Evolutionary conservation across 441 rosid species (phyloP).

Genomic region (Erodium moschatum): DNA sequence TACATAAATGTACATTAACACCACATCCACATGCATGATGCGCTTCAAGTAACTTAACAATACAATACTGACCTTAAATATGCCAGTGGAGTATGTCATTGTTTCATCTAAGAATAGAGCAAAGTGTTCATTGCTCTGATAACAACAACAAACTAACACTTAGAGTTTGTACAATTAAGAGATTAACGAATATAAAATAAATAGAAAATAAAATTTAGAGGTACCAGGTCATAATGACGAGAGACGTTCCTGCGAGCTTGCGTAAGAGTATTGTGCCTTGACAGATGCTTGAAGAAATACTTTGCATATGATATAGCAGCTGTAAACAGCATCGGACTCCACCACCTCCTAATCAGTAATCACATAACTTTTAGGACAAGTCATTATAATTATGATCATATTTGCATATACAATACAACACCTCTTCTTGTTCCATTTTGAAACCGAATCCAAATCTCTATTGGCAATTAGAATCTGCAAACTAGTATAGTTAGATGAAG

Average conservation of each 20-base stretch:
- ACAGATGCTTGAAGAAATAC: conserved; percentile 55
- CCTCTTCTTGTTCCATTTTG: conserved; percentile 50
- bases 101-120: conserved; percentile 76
- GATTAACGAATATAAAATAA: no score
- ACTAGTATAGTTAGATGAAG: no score
- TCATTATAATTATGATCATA: no score
- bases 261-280: conserved; percentile 63
- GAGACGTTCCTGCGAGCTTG: conserved; percentile 92
- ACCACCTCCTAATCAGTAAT: conserved; percentile 59
- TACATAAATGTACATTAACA: no score
- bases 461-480: conserved; percentile 72
- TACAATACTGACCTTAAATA: conserved; percentile 52
- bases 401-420: conserved; percentile 8
- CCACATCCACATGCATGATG: no score
- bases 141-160: conserved; percentile 5
- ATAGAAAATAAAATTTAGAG: no score
- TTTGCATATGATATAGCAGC: conserved; percentile 63
- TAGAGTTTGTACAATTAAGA: no score
- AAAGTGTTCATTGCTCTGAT: conserved; percentile 69
- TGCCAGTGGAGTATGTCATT: conserved; percentile 77
- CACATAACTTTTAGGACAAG: not conserved
- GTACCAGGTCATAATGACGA: conserved; percentile 85
- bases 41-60: not conserved
- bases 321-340: conserved; percentile 78
- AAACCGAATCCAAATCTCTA: conserved; percentile 37